Evolutionary conservation across 2,329 filamentous ascomycete species (phyloP), one percentile per base, ranked within the genome.

Genomic region (Leptographium flavum): DNA sequence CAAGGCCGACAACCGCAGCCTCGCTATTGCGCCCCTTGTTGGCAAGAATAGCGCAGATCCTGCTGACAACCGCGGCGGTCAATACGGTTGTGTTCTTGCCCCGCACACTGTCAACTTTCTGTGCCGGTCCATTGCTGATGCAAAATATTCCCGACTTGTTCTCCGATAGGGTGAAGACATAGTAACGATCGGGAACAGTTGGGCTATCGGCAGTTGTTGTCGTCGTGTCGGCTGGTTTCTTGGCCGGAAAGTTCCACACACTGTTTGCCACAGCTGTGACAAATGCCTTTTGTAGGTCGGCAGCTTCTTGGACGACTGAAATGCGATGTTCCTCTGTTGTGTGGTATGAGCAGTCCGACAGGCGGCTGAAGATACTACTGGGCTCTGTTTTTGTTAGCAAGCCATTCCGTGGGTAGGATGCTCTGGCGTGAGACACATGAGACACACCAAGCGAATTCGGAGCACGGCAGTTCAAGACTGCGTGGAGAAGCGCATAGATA

Each of bases 401-500:
- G 23, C 4, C 19, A 21, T 10, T 19, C 15, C 17, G 19, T 33
- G 10, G 14, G 33, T 30, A 4, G n/a, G 13, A 14, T 33, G 17
- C 13, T 5, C 5, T 8, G 2, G 7, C n/a, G 13, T 15, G 11
- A 10, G 11, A 9, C 22, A 27, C n/a, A n/a, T n/a, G 7, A 5
- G 8, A 47, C 47, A 11, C 14, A 48, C 47, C 13, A 15, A 43
- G 25, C 25, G 14, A 17, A 13, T 5, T 5, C 22, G 9, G 25
- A 14, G 21, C n/a, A 5, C 6, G 19, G 22, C 42, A 38, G 39
- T 50, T 48, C 14, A 48, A 28, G 5, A 45, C 42, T 19, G 42
- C 46, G 22, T 50, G 49, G 31, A 50, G 22, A 13, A 50, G 44
- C 2, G 46, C 44, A n/a, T 48, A 48, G 3, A 50, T 32, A n/a